A percentile compares a stretch with the other conserved stretches of the same genome.
Evolutionary conservation across 2,329 filamentous ascomycete genomes (phyloP).

Genomic region (Hyphodiscus sp.): DNA sequence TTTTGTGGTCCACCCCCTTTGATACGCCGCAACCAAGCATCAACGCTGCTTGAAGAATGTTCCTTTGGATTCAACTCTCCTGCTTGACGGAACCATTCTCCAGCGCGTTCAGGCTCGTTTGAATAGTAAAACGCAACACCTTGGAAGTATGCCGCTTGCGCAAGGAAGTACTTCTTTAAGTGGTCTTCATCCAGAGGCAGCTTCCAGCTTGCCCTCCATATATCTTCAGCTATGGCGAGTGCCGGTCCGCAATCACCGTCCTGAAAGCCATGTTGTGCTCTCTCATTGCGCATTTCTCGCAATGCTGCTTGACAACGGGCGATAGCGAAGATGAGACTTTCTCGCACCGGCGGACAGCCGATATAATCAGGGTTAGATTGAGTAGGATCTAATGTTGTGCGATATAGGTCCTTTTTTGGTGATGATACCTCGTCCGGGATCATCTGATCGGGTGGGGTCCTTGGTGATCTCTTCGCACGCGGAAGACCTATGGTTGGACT

Average conservation of each 20-base stretch:
- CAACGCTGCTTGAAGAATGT: too few relatives aligned
- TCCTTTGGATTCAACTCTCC: too few relatives aligned
- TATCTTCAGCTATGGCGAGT: background rate
- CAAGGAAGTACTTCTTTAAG: background rate
- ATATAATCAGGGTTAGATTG: too few relatives aligned
- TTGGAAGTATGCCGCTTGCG: background rate
- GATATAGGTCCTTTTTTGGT: too few relatives aligned
- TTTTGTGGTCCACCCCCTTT: too few relatives aligned
- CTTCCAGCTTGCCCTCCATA: background rate
- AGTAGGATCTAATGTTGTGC: too few relatives aligned
- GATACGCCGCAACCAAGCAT: too few relatives aligned
- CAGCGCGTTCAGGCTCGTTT: too few relatives aligned
- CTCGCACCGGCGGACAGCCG: background rate
- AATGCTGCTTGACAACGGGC: background rate
- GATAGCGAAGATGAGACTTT: background rate
- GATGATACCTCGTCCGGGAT: too few relatives aligned
- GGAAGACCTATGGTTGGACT: background rate
- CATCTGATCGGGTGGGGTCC: too few relatives aligned
- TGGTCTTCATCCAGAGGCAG: background rate
- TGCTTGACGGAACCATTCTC: too few relatives aligned
- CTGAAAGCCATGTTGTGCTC: background rate
- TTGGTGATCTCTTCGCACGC: background rate
- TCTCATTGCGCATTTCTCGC: background rate
- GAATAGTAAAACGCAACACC: background rate
- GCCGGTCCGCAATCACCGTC: background rate